Evolutionary conservation across 257 asterid genomes (phyloP), one percentile per base, ranked within the genome.

Genomic region (Primulina huaijiensis): DNA sequence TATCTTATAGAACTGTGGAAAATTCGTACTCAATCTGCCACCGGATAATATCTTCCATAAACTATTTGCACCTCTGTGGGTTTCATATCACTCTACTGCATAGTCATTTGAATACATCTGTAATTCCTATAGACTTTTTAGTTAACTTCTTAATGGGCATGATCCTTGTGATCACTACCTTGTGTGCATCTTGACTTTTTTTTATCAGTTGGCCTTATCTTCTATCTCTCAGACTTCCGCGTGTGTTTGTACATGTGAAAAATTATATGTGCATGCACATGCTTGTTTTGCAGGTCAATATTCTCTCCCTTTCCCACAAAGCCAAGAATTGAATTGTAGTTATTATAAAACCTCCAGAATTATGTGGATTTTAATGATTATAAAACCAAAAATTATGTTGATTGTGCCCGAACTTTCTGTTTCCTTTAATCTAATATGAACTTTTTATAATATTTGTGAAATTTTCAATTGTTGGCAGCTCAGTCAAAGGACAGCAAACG

Each of bases 401-500:
- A 23, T 23, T 37, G 46, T 38, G 46, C 14, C 4, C 0, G 12
- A 8, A 38, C 14, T 38, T 38, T 38, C 14, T 38, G 16, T 38
- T 38, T 8, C 46, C 46, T 9, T 23, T 23, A 23, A 23, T 40
- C 34, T 7, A 5, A 8, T 19, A 33, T 55, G 14, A 53, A 68
- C 20, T 53, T 33, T 17, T 11, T 31, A 55, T 25, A 53, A 52
- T 40, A 55, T 31, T 55, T 34, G 19, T 70, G 62, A 57, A 50
- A 72, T 50, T 79, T 50, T 79, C 70, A 25, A 66, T 74, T 75
- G 56, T 52, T 84, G 61, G 70, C 88, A 87, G 98, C 82, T 89
- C 75, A 96, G 97, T 55, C 85, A 80, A 78, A 86, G 96, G 75
- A 90, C 96, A 0, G 87, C 87, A 34, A 93, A 90, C 71, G 90